Base-by-base conservation (phyloP, 805 yeast species). In the Lipomyces sp. region DNA sequence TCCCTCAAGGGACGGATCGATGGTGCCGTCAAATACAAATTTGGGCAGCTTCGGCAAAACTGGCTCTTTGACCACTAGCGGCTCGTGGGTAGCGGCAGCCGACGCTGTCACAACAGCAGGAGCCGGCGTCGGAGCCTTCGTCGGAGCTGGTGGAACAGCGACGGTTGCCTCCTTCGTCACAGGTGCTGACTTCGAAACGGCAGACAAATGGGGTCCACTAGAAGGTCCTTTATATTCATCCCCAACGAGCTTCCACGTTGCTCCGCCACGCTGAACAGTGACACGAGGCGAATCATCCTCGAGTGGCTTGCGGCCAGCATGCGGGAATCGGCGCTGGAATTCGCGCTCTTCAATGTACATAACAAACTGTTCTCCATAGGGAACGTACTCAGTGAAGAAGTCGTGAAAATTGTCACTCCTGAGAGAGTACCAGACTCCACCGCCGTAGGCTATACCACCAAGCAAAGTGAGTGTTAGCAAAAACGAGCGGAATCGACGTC, bases 391-490 rank as follows among this genome's bases (percentile, higher is more conserved):
- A 21, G 81, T 73, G 66, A 81, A 83, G 40, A 72, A 57, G 58
- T 83, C 86, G 58, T 79, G 82, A 64, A 82, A 75, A 16, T 77
- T 71, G 58, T 82, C 84, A 62, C 74, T 74, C 55, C 77, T 69
- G 28, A 80, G 69, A 13, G 88, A 73, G 49, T 75, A 68, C 45
- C 76, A 78, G n/a, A 81, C 76, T 46, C 86, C 87, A 32, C 75
- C 80, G 32, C 78, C 80, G 58, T 82, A 83, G 23, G 77, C 64
- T 2, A 68, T 63, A 2, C 70, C 60, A 10, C 61, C 62, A 3
- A 65, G 45, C 4, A 62, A 39, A 3, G 63, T 47, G 23, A 68
- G 40, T 16, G 61, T 31, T 4, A 64, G 40, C 14, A 70, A 29
- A 36, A 68, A 61, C 48, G 61, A 63, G 48, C 71, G 67, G 40